phyloP scores from a whole-genome alignment of 192 early-diverging fungal species.

The Coemansia sp. region DNA sequence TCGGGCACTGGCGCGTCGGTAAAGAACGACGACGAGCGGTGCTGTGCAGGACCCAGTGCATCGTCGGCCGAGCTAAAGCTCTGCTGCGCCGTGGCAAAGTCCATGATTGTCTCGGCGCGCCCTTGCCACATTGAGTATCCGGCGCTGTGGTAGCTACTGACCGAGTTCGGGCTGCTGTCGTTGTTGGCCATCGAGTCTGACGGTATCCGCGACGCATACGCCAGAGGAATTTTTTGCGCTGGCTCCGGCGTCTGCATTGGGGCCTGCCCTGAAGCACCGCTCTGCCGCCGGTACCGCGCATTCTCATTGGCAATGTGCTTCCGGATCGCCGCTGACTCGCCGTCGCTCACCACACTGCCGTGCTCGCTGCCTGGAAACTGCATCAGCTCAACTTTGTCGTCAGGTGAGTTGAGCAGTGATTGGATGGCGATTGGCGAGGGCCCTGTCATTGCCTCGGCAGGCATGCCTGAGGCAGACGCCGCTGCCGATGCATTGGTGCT shows the following conservation, averaged over 20 bases:
- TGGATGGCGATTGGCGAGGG: conserved; percentile 42
- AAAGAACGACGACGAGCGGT: conserved; percentile 10
- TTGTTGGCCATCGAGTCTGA: conserved; percentile 16
- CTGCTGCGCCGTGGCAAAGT: conserved; percentile 52
- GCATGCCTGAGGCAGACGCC: background rate
- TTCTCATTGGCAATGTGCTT: conserved; percentile 52
- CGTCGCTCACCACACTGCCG: conserved; percentile 2
- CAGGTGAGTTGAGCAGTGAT: conserved; percentile 45
- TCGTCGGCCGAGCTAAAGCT: conserved; percentile 50
- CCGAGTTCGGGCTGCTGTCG: conserved; percentile 44
- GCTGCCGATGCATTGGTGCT: background rate
- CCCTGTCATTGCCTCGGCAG: conserved; percentile 5
- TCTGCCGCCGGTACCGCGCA: conserved; percentile 43
- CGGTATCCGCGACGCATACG: conserved; percentile 9
- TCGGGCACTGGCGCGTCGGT: conserved; percentile 24
- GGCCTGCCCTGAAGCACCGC: conserved; percentile 21
- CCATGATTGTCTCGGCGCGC: conserved; percentile 46
- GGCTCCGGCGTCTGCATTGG: conserved; percentile 7
- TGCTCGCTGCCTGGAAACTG: conserved; percentile 13
- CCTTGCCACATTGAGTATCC: conserved; percentile 46
- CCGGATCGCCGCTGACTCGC: conserved; percentile 25
- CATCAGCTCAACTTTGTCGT: background rate
- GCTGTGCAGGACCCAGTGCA: conserved; percentile 8
- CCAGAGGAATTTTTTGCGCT: background rate
- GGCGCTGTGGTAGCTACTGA: conserved; percentile 54